These are phyloP conservation scores for Microbotryum intermedium DNA, from an alignment of 1,284 basidiomycete genomes.

Conservation along the genomic window DNA sequence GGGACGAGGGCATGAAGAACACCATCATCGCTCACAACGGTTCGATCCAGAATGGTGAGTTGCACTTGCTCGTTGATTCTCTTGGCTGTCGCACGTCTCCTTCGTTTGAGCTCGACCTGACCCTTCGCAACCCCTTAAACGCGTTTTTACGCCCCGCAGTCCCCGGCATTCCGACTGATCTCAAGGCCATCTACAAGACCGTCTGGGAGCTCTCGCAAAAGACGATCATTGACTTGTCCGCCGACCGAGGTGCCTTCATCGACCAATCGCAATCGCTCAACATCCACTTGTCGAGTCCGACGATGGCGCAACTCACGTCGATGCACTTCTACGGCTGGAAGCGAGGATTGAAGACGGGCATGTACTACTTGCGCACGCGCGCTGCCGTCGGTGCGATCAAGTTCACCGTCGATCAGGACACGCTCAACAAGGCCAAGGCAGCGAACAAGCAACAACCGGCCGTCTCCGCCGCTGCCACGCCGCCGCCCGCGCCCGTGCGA, in stretches of 20 bases:
- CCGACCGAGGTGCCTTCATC: slow-evolving; percentile 97
- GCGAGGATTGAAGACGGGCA: slow-evolving; percentile 96
- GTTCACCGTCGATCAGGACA: slow-evolving; percentile 75
- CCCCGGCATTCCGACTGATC: slow-evolving; percentile 69
- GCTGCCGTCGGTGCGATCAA: slow-evolving; percentile 94
- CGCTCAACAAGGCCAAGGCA: slow-evolving; percentile 49
- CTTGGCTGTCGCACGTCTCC: not conserved
- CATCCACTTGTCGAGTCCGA: slow-evolving; percentile 85
- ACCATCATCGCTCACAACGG: slow-evolving; percentile 97
- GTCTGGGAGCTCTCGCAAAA: slow-evolving; percentile 99
- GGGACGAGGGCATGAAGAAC: slow-evolving; percentile 99
- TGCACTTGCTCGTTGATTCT: not conserved
- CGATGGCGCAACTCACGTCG: slow-evolving; percentile 85
- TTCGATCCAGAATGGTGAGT: slow-evolving; percentile 75
- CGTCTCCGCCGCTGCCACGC: slow-evolving; percentile 11
- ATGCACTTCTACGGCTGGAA: slow-evolving; percentile 99
- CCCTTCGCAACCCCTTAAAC: not conserved
- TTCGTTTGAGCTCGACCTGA: not conserved
- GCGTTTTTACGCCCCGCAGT: not conserved
- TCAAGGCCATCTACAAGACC: slow-evolving; percentile 96
- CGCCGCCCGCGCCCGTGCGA: not conserved
- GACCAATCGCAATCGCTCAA: slow-evolving; percentile 80
- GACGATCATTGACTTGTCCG: slow-evolving; percentile 94
- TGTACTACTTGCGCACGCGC: slow-evolving; percentile 86
- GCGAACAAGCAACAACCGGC: slow-evolving; percentile 38